Evolutionary conservation across 2,329 filamentous ascomycete genomes (phyloP), one percentile per base, ranked within the genome.

Genomic region (Verticillium nonalfalfae): DNA sequence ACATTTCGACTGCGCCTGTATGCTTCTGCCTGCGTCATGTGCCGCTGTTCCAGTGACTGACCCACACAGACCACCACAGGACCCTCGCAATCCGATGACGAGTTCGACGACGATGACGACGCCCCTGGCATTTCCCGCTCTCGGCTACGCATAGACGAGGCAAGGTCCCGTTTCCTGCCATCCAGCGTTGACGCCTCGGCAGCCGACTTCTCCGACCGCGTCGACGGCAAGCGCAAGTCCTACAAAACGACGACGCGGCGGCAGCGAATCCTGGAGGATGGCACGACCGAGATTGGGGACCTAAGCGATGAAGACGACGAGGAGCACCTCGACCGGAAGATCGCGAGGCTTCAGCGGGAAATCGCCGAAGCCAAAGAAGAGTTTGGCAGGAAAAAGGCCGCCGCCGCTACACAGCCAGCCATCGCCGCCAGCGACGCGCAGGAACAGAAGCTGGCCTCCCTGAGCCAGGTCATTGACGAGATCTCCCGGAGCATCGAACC

Each of bases 201-300:
- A 26, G 91, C 90, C 31, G 91, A 97, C 74, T 95, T 97, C 73
- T 96, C 93, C 2, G 93, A 97, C 74, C 89, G 93, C 59, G 87
- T 98, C 40, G 87, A 87, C 62, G 86, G 86, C 56, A 94, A 94
- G 74, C 85, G 91, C 65, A 91, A 90, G 74, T 91, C 91, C 31
- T 97, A 97, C 78, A 88, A 87, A 67, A 87, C 88, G 39, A 88
- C 89, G 7, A 90, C 83, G 57, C 84, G 89, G 58, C 84, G 87
- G 62, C 84, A 87, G 65, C 82, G 85, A 59, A 82, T 87, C 61
- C 76, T 86, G 52, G 77, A 86, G 61, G 84, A 88, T 66, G 87
- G 85, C 7, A 86, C 83, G 1, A 82, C 87, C 68, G 86, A 90
- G 68, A 78, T 90, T 18, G 91, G 88, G 2, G 90, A 94, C 66